Evolutionary conservation across 345 rosid genomes (phyloP), one percentile per base, ranked within the genome.

Genomic region (Sonneratia alba): DNA sequence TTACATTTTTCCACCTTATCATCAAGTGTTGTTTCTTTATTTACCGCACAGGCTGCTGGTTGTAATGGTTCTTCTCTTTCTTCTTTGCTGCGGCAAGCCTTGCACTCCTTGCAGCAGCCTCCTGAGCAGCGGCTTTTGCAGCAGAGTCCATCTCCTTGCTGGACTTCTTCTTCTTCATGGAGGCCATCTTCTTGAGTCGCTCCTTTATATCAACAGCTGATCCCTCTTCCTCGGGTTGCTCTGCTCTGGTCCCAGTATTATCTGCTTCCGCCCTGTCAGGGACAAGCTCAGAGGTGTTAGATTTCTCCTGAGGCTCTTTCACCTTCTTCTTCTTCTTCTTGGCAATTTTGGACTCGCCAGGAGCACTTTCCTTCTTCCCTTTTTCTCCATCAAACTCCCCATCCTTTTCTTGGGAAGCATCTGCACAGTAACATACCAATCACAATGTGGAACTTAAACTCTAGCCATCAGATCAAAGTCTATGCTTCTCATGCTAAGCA

Each of bases 51-150:
- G 93, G 93, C 80, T 88, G 93, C 82, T 88, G 93, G 73, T 88
- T 88, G 83, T 88, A 88, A 75, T 88, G 93, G 69, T 80, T 86
- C 84, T 86, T 88, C 79, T 88, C 93, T 68, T 88, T 88, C 75
- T 88, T 88, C 87, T 88, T 88, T 36, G 90, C 86, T 7, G 93
- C 88, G 13, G 93, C 93, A n/a, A 88, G 88, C 83, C 57, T 86
- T 48, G 93, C 93, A 65, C 73, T 82, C 82, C 93, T 81, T 24
- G 93, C 90, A 37, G 93, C 93, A 43, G 93, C 93, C 78, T 88
- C 93, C 37, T 75, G 79, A 38, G 93, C 84, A 9, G 93, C 93
- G 64, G 88, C 90, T 79, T 73, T 77, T 5, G 90, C 90, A 67
- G 88, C 93, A 70, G 82, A 85, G 67, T 83, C 90, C 79, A 82